Percentiles rank a stretch among this genome's conserved stretches.
Conservation (phyloP, 2,329 filamentous ascomycete species). For the Pseudogymnoascus sp. region DNA sequence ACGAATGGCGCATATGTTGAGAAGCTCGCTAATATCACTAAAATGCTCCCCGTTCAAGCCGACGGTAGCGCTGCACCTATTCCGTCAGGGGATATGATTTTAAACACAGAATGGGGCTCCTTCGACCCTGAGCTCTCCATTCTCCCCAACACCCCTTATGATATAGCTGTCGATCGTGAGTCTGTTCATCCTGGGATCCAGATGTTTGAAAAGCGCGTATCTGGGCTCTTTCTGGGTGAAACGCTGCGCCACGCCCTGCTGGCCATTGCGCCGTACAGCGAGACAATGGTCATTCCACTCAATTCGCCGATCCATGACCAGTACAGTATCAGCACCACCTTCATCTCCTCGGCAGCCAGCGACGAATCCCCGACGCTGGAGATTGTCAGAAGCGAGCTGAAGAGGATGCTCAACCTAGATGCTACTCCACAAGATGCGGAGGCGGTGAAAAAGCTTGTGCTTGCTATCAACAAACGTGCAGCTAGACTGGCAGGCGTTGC, state of each 20-base stretch:
- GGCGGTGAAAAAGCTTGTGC: conserved; percentile 75
- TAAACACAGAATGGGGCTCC: conserved; percentile 98
- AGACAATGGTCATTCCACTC: conserved; percentile 62
- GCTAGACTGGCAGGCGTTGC: conserved; percentile 83
- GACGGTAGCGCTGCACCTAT: conserved; percentile 64
- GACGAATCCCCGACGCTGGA: conserved; percentile 68
- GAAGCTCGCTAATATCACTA: conserved; percentile 78
- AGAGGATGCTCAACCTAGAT: conserved; percentile 68
- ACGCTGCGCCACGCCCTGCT: conserved; percentile 75
- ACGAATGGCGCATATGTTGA: conserved; percentile 98
- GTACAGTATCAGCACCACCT: conserved; percentile 87
- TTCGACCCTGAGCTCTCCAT: conserved; percentile 92
- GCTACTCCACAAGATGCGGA: conserved; percentile 77
- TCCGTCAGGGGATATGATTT: conserved; percentile 86
- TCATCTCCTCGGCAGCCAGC: conserved; percentile 79
- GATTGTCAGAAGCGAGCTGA: conserved; percentile 69
- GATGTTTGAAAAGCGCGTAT: conserved; percentile 98
- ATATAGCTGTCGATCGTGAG: conserved; percentile 67
- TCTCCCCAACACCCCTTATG: conserved; percentile 78
- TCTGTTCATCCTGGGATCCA: conserved; percentile 90
- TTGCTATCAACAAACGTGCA: conserved; percentile 79
- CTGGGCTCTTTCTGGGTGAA: conserved; percentile 96
- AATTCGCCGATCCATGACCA: conserved; percentile 64
- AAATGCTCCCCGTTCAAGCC: conserved; percentile 51
- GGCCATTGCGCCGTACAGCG: conserved; percentile 65